Evolutionary conservation across 495 filamentous ascomycete species (phyloP).

Genomic region (Penicillium soppii): DNA sequence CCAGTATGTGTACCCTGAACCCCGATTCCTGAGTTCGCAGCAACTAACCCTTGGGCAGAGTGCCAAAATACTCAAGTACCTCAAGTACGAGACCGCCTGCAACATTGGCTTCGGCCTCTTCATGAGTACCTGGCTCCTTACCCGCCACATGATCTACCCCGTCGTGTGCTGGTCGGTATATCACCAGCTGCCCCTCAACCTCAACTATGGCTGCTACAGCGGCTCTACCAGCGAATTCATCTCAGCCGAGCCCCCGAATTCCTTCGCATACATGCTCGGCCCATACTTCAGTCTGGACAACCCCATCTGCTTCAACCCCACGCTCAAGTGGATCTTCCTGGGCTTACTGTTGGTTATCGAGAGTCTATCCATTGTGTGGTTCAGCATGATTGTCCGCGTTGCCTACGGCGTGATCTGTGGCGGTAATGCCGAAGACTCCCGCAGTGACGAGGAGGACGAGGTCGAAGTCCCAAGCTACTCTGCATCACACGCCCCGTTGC

Average conservation of each 20-base stretch:
- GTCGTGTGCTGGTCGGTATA: conserved; percentile 78
- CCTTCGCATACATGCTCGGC: conserved; percentile 61
- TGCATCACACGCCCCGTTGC: conserved; percentile 40
- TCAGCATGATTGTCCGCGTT: conserved; percentile 80
- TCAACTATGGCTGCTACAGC: conserved; percentile 69
- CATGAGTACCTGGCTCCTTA: conserved; percentile 78
- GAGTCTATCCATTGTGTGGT: conserved; percentile 80
- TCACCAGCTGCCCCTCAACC: conserved; percentile 60
- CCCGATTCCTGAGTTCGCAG: too few relatives aligned
- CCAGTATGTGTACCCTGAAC: conserved; percentile 34
- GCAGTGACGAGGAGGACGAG: conserved; percentile 83
- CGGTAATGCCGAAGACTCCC: conserved; percentile 76
- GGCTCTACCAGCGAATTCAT: conserved; percentile 55
- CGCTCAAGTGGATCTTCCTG: conserved; percentile 73
- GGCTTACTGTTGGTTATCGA: conserved; percentile 76
- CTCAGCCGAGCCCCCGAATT: conserved; percentile 54
- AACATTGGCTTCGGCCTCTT: conserved; percentile 85
- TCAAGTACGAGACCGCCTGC: conserved; percentile 71
- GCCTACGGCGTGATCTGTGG: conserved; percentile 74
- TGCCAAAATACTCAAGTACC: conserved; percentile 94
- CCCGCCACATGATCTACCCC: conserved; percentile 79
- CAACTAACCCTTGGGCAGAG: conserved; percentile 47
- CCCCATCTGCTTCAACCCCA: conserved; percentile 71
- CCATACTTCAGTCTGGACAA: conserved; percentile 69
- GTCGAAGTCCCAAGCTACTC: conserved; percentile 49